Percentiles rank a stretch among this genome's conserved stretches.
Evolutionary conservation across 129 eudicot species (phyloP).

Genomic region (Daucus carota): DNA sequence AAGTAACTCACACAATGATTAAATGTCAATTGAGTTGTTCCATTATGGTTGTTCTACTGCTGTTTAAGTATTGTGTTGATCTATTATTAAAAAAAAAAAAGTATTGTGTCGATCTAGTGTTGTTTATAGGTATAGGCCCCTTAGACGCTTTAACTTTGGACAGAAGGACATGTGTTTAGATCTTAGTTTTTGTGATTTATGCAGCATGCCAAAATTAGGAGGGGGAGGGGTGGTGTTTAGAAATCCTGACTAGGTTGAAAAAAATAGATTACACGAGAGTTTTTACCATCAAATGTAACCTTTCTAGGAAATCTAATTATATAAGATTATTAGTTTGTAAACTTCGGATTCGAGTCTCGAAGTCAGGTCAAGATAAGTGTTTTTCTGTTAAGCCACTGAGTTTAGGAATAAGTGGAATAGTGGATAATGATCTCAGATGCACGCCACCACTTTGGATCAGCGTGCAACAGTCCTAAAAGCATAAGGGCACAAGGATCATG

Average conservation of each 20-base stretch:
- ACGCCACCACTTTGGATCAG: background rate
- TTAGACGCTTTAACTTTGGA: too few relatives aligned
- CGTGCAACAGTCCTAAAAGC: background rate
- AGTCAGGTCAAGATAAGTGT: background rate
- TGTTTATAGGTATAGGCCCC: too few relatives aligned
- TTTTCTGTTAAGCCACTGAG: background rate
- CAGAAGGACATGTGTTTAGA: too few relatives aligned
- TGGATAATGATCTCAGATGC: background rate
- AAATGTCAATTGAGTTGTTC: background rate
- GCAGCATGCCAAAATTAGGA: too few relatives aligned
- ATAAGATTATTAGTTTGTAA: background rate
- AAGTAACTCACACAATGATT: background rate
- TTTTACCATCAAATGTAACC: background rate
- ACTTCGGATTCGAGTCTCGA: too few relatives aligned
- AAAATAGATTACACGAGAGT: background rate
- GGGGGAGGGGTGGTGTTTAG: too few relatives aligned
- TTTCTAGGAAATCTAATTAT: background rate
- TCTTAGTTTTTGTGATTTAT: too few relatives aligned
- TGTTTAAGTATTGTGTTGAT: too few relatives aligned
- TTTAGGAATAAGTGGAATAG: background rate
- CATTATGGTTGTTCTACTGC: too few relatives aligned
- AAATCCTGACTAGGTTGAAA: background rate
- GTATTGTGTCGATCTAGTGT: too few relatives aligned
- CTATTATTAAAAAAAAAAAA: too few relatives aligned
- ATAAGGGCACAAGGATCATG: background rate